Evolutionary conservation across 495 filamentous ascomycete species (phyloP), one percentile per base, ranked within the genome.

Genomic region (Aspergillus steynii): DNA sequence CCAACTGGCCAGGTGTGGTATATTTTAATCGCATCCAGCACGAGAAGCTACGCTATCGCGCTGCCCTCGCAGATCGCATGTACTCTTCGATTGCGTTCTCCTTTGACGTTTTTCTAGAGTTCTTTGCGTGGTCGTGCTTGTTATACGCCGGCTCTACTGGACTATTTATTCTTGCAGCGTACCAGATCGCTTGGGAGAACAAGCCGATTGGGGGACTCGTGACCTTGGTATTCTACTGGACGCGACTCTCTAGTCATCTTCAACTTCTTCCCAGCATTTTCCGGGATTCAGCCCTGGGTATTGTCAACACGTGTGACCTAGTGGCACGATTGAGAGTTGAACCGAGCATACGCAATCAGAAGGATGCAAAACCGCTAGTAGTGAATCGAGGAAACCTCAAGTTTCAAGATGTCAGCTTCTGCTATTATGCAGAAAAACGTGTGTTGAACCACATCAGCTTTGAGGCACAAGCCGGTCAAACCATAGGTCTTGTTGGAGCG

Each of bases 401-500:
- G 37, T 42, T 42, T 14, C 37, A 14, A 42, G 37, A 42, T 42
- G 37, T 42, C 4, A 42, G 37, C 37, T 42, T 42, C 37, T 14
- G 7, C 37, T 42, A 42, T 10, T 1, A 42, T 42, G 37, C 9
- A 42, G 37, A 42, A 42, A 42, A 42, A 4, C 10, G 37, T 42
- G 37, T 42, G 37, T 42, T 42, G 37, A 14, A 12, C 9, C 37
- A 53, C 2, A 47, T 66, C 42, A 64, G 49, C 25, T 61, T 63
- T 59, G 46, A 58, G 48, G 84, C 80, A 50, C 72, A 74, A 6
- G 72, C 82, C 1, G 90, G 90, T 15, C 79, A 82, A 57, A 91
- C 87, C 7, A 80, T 90, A 12, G 90, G 90, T 7, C 81, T 93
- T 20, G 90, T 93, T n/a, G 91, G 90, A 2, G 83, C 85, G 62